A percentile compares a stretch with the other conserved stretches of the same genome.
phyloP scores from a whole-genome alignment of 768 basidiomycete genomes.

The Mycena capillaripes region DNA sequence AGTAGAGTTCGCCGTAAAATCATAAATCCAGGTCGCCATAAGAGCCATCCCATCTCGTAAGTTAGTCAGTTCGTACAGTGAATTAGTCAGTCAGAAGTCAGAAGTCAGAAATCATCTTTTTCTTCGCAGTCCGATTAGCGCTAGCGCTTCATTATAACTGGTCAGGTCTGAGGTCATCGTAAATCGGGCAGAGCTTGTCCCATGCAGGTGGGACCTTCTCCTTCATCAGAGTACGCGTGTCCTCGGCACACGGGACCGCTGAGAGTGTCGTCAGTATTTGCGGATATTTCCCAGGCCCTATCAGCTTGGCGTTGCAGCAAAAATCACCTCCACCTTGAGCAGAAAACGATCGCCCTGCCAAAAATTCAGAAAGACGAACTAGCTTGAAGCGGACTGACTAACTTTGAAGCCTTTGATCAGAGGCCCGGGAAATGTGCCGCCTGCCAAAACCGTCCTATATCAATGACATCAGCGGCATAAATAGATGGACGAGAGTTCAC shows the following conservation, averaged over 20 bases:
- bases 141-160: no score
- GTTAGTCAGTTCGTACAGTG: no score
- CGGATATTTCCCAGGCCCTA: no score
- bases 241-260: slow-evolving; percentile 55
- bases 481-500: slow-evolving; percentile 41
- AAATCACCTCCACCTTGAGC: slow-evolving; percentile 55
- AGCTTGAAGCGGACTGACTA: neutral
- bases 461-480: neutral
- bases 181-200: slow-evolving; percentile 48
- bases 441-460: slow-evolving; percentile 46
- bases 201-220: slow-evolving; percentile 37
- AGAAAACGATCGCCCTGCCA: slow-evolving; percentile 56
- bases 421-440: slow-evolving; percentile 39
- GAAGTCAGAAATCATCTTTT: no score
- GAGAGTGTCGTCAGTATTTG: slow-evolving; percentile 15
- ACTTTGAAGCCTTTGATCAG: slow-evolving; percentile 51
- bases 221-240: slow-evolving; percentile 39
- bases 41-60: no score
- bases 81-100: no score
- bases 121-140: no score
- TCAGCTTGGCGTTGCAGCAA: slow-evolving; percentile 12
- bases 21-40: no score
- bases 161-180: slow-evolving; percentile 28
- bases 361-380: slow-evolving; percentile 44
- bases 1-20: no score